phyloP scores from a whole-genome alignment of 2,329 filamentous ascomycete species.

The Lecanosticta acicola region DNA sequence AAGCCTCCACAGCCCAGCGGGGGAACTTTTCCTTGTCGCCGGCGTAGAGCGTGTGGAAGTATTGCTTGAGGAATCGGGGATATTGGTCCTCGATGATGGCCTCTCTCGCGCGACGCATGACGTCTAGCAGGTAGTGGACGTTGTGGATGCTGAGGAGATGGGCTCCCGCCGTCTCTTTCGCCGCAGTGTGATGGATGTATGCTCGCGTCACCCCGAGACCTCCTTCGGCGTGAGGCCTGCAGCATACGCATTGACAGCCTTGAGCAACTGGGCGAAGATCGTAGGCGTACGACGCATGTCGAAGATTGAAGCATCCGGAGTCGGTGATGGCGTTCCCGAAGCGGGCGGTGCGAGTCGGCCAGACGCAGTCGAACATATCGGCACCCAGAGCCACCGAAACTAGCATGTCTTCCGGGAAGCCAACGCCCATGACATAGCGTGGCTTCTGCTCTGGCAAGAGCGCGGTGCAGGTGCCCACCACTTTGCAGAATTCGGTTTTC shows the following conservation, averaged over 20 bases:
- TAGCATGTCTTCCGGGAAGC: constrained; percentile 91
- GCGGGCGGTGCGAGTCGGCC: constrained; percentile 90
- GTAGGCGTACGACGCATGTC: constrained; percentile 65
- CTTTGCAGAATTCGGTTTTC: constrained; percentile 85
- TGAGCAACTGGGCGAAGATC: constrained; percentile 83
- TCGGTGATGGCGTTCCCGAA: constrained; percentile 92
- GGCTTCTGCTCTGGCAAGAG: constrained; percentile 85
- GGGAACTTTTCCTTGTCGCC: constrained; percentile 63
- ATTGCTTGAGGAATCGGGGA: constrained; percentile 68
- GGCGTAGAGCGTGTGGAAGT: constrained; percentile 70
- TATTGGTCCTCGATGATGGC: constrained; percentile 53
- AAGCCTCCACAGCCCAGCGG: constrained; percentile 74
- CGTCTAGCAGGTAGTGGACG: constrained; percentile 79
- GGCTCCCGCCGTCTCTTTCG: constrained; percentile 92
- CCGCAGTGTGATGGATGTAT: constrained; percentile 83
- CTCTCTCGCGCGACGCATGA: constrained; percentile 71
- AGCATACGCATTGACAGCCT: constrained; percentile 75
- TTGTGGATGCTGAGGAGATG: constrained; percentile 88
- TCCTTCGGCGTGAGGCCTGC: constrained; percentile 57
- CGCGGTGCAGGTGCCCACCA: constrained; percentile 74
- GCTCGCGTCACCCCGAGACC: constrained; percentile 79
- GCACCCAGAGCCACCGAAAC: constrained; percentile 90
- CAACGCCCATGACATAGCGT: constrained; percentile 98
- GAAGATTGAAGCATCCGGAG: constrained; percentile 75
- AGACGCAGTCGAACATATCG: constrained; percentile 99